Evolutionary conservation across 2,329 filamentous ascomycete genomes (phyloP).

Genomic region (Colletotrichum incanum): DNA sequence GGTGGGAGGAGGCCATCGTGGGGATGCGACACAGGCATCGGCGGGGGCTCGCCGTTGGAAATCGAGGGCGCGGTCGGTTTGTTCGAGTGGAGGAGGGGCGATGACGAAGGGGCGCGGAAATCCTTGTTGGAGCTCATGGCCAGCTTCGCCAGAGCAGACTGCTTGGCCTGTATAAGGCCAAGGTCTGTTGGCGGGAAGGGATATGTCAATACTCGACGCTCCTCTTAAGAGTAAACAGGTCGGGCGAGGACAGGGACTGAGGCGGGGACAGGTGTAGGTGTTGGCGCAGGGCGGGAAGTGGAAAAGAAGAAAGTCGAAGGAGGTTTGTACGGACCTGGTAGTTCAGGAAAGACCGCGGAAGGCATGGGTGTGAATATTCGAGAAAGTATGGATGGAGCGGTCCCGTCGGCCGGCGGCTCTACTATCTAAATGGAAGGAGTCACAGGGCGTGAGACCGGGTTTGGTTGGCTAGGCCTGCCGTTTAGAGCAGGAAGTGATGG

Average conservation of each 20-base stretch:
- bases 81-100: conserved; percentile 51
- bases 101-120: conserved; percentile 37
- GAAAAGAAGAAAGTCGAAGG: conserved; percentile 8
- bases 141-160: conserved; percentile 61
- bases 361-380: conserved; percentile 38
- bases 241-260: neutral
- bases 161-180: conserved; percentile 54
- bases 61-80: conserved; percentile 20
- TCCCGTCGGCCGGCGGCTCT: conserved; percentile 20
- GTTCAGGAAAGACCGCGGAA: conserved; percentile 40
- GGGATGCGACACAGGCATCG: conserved; percentile 49
- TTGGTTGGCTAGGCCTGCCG: conserved; percentile 29
- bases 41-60: conserved; percentile 42
- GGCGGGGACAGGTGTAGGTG: neutral
- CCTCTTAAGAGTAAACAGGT: conserved; percentile 1
- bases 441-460: conserved; percentile 27
- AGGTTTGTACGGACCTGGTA: conserved; percentile 37
- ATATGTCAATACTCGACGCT: conserved; percentile 20
- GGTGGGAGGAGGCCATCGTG: conserved; percentile 49
- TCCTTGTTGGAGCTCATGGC: conserved; percentile 59
- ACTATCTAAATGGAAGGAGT: conserved; percentile 32
- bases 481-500: conserved; percentile 22
- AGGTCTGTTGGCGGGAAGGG: conserved; percentile 42
- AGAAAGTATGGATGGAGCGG: conserved; percentile 12
- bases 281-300: neutral